Evolutionary conservation across 2,329 filamentous ascomycete genomes (phyloP).

Genomic region (Penicillium sp.): DNA sequence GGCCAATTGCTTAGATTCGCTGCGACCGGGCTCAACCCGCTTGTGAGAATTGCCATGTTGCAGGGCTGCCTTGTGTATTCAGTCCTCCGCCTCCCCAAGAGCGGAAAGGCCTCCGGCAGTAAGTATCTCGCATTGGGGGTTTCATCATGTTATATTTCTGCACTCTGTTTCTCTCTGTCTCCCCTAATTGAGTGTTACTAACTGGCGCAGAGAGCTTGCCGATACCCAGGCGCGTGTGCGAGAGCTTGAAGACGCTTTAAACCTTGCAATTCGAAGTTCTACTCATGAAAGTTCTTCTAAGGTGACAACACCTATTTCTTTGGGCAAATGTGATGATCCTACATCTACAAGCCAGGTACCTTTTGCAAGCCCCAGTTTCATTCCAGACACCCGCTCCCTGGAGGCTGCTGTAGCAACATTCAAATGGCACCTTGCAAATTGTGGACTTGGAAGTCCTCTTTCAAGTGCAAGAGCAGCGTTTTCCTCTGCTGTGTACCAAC

Average conservation of each 20-base stretch:
- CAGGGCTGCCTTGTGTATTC: slow-evolving; percentile 21
- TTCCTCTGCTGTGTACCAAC: slow-evolving; percentile 14
- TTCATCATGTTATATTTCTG: background rate
- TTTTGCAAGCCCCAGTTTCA: background rate
- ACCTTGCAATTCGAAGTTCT: background rate
- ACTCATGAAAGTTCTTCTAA: background rate
- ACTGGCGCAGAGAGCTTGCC: slow-evolving; percentile 17
- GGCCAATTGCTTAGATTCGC: slow-evolving; percentile 19
- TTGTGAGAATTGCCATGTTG: slow-evolving; percentile 25
- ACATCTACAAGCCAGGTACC: background rate
- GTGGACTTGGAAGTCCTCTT: slow-evolving; percentile 16
- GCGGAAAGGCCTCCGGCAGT: slow-evolving; percentile 22
- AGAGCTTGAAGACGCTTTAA: slow-evolving; percentile 18
- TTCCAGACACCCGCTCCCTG: slow-evolving; percentile 19
- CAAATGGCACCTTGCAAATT: slow-evolving; percentile 21
- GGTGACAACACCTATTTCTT: too few species aligned
- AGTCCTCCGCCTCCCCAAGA: slow-evolving; percentile 9
- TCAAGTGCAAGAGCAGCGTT: slow-evolving; percentile 18
- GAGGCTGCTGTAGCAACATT: slow-evolving; percentile 20
- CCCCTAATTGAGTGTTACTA: background rate
- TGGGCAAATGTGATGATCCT: background rate
- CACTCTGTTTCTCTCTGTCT: background rate
- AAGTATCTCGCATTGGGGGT: background rate
- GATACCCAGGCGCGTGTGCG: slow-evolving; percentile 20
- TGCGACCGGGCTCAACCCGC: slow-evolving; percentile 25